Base-by-base conservation (phyloP, 139 green algal species). In the Chlamydomonas sp. region DNA sequence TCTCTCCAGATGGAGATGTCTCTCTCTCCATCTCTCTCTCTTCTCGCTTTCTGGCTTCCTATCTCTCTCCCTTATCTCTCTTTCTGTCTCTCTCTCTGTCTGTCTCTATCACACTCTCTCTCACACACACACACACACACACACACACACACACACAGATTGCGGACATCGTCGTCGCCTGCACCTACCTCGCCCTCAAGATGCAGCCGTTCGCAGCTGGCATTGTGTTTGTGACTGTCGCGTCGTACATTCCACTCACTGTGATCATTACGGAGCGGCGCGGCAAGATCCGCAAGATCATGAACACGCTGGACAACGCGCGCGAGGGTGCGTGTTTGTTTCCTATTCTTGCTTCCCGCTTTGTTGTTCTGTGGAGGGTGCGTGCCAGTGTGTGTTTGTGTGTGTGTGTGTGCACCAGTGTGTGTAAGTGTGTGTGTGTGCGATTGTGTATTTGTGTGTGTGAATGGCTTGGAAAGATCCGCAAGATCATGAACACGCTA, bases 321-420 rank as follows among this genome's bases (percentile, higher is more conserved):
- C 81, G 81, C 30, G 77, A 83, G 65, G 81, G n/a, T n/a, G n/a
- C n/a, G n/a, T n/a, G n/a, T n/a, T n/a, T n/a, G n/a, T n/a, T n/a
- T n/a, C n/a, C n/a, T n/a, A n/a, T 54, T 13, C 43, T 16, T 54
- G 43, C 43, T 16, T 54, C 43, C 16, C 13, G 43, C 43, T n/a
- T 54, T 16, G 16, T 13, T 16, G 13, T n/a, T 13, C 43, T 54
- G 13, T 54, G 43, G 10, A 70, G 59, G 3, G 69, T 80, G 26
- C 66, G 81, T 47, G 80, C 93, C 67, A 95, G 89, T 26, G 87
- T 94, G n/a, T n/a, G n/a, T n/a, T n/a, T n/a, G n/a, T n/a, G n/a
- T n/a, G n/a, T n/a, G n/a, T n/a, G n/a, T n/a, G n/a, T n/a, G n/a
- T n/a, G n/a, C n/a, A n/a, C n/a, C n/a, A n/a, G n/a, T n/a, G n/a